Conservation (phyloP, 1,284 basidiomycete genomes). For the Ustilago crameri region DNA sequence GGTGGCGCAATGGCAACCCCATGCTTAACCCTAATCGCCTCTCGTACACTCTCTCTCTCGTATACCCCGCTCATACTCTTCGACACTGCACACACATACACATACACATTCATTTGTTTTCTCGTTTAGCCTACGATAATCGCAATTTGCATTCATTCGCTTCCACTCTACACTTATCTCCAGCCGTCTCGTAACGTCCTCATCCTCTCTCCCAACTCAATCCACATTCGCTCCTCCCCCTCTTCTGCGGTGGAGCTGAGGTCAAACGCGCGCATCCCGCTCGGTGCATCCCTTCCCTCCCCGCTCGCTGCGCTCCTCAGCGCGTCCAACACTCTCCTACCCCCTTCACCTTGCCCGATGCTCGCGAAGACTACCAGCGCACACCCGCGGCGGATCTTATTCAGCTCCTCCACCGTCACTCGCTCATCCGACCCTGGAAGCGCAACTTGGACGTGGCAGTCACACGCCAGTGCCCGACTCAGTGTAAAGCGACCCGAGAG, state of each 20-base stretch:
- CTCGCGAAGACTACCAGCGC: conserved; percentile 25
- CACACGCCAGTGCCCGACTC: conserved; percentile 37
- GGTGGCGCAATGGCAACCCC: background rate
- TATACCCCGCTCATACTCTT: too few species aligned
- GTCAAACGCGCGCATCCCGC: conserved; percentile 40
- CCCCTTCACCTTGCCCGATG: background rate
- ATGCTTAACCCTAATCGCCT: background rate
- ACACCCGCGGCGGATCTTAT: conserved; percentile 21
- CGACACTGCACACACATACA: too few species aligned
- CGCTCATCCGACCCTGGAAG: conserved; percentile 4
- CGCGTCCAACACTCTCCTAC: conserved; percentile 5
- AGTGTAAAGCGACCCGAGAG: conserved; percentile 29
- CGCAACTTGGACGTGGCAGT: conserved; percentile 40
- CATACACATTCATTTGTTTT: too few species aligned
- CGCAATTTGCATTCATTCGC: too few species aligned
- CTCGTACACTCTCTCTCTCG: too few species aligned
- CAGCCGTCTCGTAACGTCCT: conserved; percentile 12
- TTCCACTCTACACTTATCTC: too few species aligned
- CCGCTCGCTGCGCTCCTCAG: conserved; percentile 8
- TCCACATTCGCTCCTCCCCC: conserved; percentile 7
- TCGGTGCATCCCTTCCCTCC: conserved; percentile 20
- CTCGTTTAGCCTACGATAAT: too few species aligned
- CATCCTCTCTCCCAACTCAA: conserved; percentile 3
- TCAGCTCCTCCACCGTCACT: conserved; percentile 17
- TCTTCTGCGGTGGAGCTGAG: too few species aligned